A percentile compares a stretch with the other conserved stretches of the same genome.
phyloP scores from a whole-genome alignment of 2,329 filamentous ascomycete genomes.

The Diaporthe destruens region DNA sequence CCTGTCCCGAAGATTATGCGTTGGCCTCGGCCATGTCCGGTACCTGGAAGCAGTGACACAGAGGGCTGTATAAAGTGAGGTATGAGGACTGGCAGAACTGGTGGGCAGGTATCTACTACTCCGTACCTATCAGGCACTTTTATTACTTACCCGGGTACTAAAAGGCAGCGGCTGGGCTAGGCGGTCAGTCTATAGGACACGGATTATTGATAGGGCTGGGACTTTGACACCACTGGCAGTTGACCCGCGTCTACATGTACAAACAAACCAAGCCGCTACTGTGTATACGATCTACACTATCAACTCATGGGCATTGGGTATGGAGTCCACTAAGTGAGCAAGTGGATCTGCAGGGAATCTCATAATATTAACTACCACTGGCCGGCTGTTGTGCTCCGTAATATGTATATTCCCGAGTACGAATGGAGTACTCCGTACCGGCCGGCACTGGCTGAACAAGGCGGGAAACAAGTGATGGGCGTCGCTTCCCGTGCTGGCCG shows the following conservation, averaged over 20 bases:
- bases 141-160: no score
- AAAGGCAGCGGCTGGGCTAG: no score
- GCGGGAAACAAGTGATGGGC: neutral
- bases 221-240: no score
- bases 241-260: no score
- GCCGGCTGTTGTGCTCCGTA: no score
- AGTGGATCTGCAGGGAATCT: slow-evolving; percentile 26
- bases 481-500: slow-evolving; percentile 7
- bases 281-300: neutral
- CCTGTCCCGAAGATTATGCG: slow-evolving; percentile 19
- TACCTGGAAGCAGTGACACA: neutral
- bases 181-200: no score
- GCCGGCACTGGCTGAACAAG: neutral
- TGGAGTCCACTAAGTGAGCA: no score
- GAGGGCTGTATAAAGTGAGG: neutral
- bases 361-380: no score
- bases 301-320: neutral
- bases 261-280: no score
- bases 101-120: neutral
- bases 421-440: neutral
- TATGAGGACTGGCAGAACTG: neutral
- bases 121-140: no score
- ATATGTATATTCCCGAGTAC: neutral
- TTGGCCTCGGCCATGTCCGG: slow-evolving; percentile 8
- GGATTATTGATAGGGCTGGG: slow-evolving; percentile 3